Conservation (phyloP, 2,329 filamentous ascomycete genomes). For the Epichloe glyceriae region DNA sequence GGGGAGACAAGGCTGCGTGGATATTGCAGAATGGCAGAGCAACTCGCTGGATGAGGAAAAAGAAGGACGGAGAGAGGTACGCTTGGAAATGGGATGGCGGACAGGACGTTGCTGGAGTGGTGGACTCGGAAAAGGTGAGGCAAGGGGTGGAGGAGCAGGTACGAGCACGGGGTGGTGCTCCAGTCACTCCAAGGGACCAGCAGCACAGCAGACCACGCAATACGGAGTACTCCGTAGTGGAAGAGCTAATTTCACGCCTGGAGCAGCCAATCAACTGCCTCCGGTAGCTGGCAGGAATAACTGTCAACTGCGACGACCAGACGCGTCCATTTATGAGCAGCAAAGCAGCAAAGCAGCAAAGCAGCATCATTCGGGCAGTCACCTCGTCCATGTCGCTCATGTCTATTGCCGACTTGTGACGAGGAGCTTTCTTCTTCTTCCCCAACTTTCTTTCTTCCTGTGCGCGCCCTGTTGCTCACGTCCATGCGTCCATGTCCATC, state of each 20-base stretch:
- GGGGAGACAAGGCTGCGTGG: conserved; percentile 4
- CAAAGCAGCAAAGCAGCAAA: too few relatives aligned
- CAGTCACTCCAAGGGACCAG: background rate
- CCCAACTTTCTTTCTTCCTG: too few relatives aligned
- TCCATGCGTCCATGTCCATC: too few relatives aligned
- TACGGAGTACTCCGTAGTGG: background rate
- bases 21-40: conserved; percentile 2
- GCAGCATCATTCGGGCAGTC: background rate
- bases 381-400: background rate
- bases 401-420: too few relatives aligned
- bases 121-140: conserved; percentile 1
- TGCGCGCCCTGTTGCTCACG: too few relatives aligned
- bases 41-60: conserved; percentile 8
- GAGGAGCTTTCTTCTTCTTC: too few relatives aligned
- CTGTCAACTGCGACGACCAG: background rate
- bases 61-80: conserved; percentile 5
- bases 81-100: conserved; percentile 7
- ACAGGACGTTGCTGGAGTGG: conserved; percentile 1
- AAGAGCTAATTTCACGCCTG: conserved; percentile 11
- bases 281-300: background rate
- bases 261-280: conserved; percentile 4
- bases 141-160: conserved; percentile 5
- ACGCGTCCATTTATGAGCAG: background rate
- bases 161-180: conserved; percentile 1
- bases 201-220: background rate